phyloP scores from a whole-genome alignment of 768 basidiomycete genomes.

The Naganishia vaughanmartiniae region DNA sequence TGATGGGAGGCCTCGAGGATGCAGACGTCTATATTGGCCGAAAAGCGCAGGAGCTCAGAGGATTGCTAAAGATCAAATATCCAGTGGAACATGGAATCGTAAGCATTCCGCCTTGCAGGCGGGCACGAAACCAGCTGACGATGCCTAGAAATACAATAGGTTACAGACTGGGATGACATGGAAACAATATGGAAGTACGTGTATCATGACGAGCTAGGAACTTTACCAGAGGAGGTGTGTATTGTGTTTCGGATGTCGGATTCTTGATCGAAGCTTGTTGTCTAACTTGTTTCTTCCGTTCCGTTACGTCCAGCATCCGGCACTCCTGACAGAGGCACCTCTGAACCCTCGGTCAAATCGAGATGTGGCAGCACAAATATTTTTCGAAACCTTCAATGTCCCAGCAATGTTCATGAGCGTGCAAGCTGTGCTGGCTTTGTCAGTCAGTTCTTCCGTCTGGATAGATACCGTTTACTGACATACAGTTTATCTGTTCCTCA shows the following conservation, averaged over 20 bases:
- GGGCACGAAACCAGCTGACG: neutral
- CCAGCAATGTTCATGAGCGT: constrained; percentile 95
- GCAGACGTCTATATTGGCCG: constrained; percentile 95
- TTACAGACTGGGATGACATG: constrained; percentile 99
- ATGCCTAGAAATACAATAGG: constrained; percentile 10
- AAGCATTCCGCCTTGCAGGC: neutral
- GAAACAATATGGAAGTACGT: constrained; percentile 99
- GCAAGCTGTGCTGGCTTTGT: constrained; percentile 95
- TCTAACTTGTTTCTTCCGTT: neutral
- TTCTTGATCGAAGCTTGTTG: neutral
- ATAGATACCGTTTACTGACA: neutral
- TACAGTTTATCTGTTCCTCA: constrained; percentile 49
- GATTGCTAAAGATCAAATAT: constrained; percentile 94
- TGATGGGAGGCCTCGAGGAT: constrained; percentile 88
- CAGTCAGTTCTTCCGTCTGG: constrained; percentile 48
- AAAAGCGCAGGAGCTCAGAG: constrained; percentile 91
- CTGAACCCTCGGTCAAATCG: constrained; percentile 94
- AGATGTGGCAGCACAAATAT: constrained; percentile 95
- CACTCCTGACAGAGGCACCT: constrained; percentile 93
- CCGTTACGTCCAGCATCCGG: constrained; percentile 71
- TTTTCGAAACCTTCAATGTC: constrained; percentile 99
- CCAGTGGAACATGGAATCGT: constrained; percentile 99
- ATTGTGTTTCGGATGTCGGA: constrained; percentile 2
- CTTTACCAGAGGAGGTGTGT: constrained; percentile 89
- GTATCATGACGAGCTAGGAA: constrained; percentile 91